phyloP scores from a whole-genome alignment of 2,329 filamentous ascomycete species.

The Microdochium trichocladiopsis region DNA sequence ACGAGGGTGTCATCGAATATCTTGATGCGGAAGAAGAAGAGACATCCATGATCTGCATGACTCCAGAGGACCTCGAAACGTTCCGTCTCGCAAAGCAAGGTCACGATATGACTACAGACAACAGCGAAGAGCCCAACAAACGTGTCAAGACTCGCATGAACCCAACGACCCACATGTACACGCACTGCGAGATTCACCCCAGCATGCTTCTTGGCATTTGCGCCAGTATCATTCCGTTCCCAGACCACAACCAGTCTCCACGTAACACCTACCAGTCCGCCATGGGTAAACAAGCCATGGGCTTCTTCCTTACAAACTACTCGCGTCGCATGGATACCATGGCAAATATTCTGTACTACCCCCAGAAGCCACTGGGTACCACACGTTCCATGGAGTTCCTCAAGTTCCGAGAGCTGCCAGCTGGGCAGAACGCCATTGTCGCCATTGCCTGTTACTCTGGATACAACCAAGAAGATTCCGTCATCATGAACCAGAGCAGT shows the following conservation, averaged over 20 bases:
- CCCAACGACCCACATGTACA: conserved; percentile 83
- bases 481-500: conserved; percentile 99
- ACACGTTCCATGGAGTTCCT: conserved; percentile 98
- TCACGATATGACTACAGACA: conserved; percentile 54
- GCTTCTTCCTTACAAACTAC: conserved; percentile 96
- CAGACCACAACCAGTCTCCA: conserved; percentile 96
- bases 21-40: conserved; percentile 98
- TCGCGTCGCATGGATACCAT: conserved; percentile 97
- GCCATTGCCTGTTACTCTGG: conserved; percentile 96
- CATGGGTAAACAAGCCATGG: conserved; percentile 99
- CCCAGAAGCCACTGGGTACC: conserved; percentile 92
- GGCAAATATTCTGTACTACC: conserved; percentile 98
- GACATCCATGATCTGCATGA: conserved; percentile 99
- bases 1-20: conserved; percentile 85
- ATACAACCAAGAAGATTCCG: conserved; percentile 99
- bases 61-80: conserved; percentile 84
- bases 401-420: conserved; percentile 94
- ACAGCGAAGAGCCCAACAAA: conserved; percentile 64
- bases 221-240: conserved; percentile 98
- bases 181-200: conserved; percentile 97
- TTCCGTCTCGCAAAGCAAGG: conserved; percentile 65
- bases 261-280: conserved; percentile 99
- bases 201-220: conserved; percentile 99
- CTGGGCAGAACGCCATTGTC: conserved; percentile 96
- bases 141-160: conserved; percentile 86